These are phyloP conservation scores for Trypanosoma brucei DNA, from an alignment of 208 protist genomes.

Conservation along the genomic window DNA sequence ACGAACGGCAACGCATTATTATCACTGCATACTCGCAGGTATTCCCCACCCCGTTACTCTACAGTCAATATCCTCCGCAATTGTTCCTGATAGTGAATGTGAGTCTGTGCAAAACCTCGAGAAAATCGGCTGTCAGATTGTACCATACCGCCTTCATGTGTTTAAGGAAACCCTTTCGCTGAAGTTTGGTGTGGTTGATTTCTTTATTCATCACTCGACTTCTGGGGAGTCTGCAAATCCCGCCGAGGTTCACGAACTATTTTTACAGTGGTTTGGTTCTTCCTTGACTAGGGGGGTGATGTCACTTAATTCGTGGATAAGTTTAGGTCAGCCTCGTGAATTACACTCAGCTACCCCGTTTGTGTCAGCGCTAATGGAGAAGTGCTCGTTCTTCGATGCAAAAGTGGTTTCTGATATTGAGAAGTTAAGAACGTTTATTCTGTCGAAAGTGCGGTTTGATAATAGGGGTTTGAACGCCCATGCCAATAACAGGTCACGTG, in stretches of 20 bases:
- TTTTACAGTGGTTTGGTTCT: conserved; percentile 40
- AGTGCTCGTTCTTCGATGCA: conserved; percentile 46
- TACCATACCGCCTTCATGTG: conserved; percentile 68
- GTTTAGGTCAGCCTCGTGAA: conserved; percentile 56
- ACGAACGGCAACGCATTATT: conserved; percentile 46
- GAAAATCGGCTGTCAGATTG: conserved; percentile 30
- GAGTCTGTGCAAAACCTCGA: conserved; percentile 32
- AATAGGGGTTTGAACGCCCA: conserved; percentile 8
- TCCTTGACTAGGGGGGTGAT: conserved; percentile 44
- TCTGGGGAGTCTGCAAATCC: background rate
- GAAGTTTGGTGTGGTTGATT: conserved; percentile 79
- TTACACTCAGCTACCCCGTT: conserved; percentile 57
- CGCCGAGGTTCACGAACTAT: conserved; percentile 31
- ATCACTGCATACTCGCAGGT: conserved; percentile 29
- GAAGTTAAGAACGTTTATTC: conserved; percentile 68
- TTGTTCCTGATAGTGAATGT: conserved; percentile 37
- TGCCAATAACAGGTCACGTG: conserved; percentile 1
- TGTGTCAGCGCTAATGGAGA: conserved; percentile 29
- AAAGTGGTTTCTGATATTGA: conserved; percentile 26
- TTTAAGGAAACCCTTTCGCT: conserved; percentile 70
- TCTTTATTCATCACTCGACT: conserved; percentile 35
- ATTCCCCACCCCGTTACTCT: background rate
- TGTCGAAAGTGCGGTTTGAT: conserved; percentile 46
- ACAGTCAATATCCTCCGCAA: background rate
- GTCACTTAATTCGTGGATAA: conserved; percentile 26